Evolutionary conservation across 2,329 filamentous ascomycete species (phyloP).

Genomic region (Talaromyces islandicus): DNA sequence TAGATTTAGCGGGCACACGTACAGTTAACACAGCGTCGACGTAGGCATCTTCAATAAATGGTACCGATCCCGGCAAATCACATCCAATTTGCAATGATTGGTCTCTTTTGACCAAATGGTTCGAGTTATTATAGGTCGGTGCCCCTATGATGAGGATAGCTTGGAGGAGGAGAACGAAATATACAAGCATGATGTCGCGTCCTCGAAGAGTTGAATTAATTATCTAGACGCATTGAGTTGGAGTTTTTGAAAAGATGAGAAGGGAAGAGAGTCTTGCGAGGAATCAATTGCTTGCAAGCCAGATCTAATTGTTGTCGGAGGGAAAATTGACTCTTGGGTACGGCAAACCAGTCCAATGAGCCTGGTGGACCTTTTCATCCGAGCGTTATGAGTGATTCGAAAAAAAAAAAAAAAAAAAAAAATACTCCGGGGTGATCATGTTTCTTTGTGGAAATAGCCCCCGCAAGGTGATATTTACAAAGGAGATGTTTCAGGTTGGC

Average conservation of each 20-base stretch:
- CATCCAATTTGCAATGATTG: neutral
- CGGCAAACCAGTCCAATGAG: neutral
- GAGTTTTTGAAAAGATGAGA: neutral
- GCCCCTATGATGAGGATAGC: neutral
- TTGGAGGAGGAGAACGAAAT: neutral
- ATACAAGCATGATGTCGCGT: neutral
- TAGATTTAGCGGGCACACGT: neutral
- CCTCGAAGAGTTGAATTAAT: neutral
- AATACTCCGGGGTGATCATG: neutral
- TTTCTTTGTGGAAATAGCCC: neutral
- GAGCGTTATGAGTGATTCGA: neutral
- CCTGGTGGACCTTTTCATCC: neutral
- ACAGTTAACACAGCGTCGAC: neutral
- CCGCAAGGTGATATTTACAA: neutral
- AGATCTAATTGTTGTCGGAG: neutral
- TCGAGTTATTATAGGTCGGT: neutral
- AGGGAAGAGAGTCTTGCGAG: neutral
- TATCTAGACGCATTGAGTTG: neutral
- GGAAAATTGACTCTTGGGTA: neutral
- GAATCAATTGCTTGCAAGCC: neutral
- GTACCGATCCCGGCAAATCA: neutral
- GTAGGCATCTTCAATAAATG: neutral
- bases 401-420: neutral
- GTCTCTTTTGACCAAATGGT: neutral
- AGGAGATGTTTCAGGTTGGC: neutral